A percentile compares a stretch with the other conserved stretches of the same genome.
These are phyloP conservation scores for Lentithecium fluviatile DNA, from an alignment of 495 filamentous ascomycete genomes.

Conservation along the genomic window DNA sequence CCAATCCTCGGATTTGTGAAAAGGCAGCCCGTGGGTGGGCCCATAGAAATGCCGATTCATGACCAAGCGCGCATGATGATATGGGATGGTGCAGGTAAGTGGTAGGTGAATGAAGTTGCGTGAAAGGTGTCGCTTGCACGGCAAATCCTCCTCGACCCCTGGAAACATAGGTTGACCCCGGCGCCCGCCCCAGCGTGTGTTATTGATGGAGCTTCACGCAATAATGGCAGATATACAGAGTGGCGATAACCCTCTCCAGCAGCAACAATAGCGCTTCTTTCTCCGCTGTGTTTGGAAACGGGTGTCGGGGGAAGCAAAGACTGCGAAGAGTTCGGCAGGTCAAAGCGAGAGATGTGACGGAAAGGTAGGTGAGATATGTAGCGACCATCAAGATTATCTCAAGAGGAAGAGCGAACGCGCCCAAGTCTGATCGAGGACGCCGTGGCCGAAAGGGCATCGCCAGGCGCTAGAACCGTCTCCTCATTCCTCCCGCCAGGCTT, in stretches of 20 bases:
- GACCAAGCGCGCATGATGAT: constrained; percentile 22
- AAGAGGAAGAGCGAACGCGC: constrained; percentile 21
- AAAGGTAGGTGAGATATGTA: constrained; percentile 9
- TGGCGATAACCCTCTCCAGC: constrained; percentile 16
- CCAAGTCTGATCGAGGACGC: constrained; percentile 13
- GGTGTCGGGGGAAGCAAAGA: constrained; percentile 20
- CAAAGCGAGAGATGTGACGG: constrained; percentile 21
- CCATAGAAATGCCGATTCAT: constrained; percentile 27
- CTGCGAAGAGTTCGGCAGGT: constrained; percentile 17
- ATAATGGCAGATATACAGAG: constrained; percentile 20
- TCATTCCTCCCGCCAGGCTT: too few relatives aligned
- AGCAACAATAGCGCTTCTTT: constrained; percentile 20
- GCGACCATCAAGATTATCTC: constrained; percentile 26
- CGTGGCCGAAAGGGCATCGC: constrained; percentile 9
- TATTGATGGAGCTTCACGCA: constrained; percentile 23
- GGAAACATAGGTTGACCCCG: neutral
- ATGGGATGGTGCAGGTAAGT: constrained; percentile 4
- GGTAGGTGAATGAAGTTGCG: neutral
- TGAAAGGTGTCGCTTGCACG: constrained; percentile 3
- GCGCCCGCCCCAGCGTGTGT: constrained; percentile 6
- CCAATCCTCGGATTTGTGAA: constrained; percentile 14
- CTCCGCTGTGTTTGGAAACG: constrained; percentile 7
- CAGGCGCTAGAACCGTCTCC: constrained; percentile 16
- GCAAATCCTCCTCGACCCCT: neutral
- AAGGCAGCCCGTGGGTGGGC: constrained; percentile 17